Percentiles rank a stretch among this genome's conserved stretches.
phyloP scores from a whole-genome alignment of 257 asterid genomes.

The Lithospermum erythrorhizon region DNA sequence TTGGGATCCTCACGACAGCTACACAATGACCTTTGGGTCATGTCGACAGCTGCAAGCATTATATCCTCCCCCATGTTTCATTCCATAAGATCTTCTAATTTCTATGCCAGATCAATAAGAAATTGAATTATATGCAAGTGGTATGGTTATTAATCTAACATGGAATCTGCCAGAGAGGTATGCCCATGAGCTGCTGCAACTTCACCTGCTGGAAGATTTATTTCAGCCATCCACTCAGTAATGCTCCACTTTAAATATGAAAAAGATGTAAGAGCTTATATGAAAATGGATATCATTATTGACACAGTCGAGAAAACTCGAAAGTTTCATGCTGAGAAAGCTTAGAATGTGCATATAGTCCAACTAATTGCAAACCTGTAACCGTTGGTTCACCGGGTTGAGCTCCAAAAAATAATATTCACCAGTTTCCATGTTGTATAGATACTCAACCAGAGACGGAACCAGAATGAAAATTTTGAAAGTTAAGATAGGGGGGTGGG shows the following conservation, averaged over 20 bases:
- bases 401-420: constrained; percentile 97
- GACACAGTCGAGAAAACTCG: background rate
- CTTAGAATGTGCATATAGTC: background rate
- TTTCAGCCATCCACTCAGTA: constrained; percentile 99
- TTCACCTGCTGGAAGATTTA: constrained; percentile 95
- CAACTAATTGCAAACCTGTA: constrained; percentile 50
- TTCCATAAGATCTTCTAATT: constrained; percentile 84
- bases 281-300: background rate
- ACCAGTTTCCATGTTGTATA: constrained; percentile 97
- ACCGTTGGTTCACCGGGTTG: constrained; percentile 90
- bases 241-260: constrained; percentile 83
- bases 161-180: constrained; percentile 99
- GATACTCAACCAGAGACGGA: constrained; percentile 98
- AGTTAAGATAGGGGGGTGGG: no score
- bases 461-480: no score
- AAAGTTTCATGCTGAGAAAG: background rate
- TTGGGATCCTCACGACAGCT: constrained; percentile 99
- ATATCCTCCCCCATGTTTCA: constrained; percentile 89
- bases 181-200: constrained; percentile 96
- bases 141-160: constrained; percentile 35
- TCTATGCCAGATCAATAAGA: constrained; percentile 29
- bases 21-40: constrained; percentile 97
- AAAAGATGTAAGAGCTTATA: constrained; percentile 8
- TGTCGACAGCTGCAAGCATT: constrained; percentile 92
- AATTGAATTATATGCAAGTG: constrained; percentile 6